phyloP scores from a whole-genome alignment of 345 rosid species.

The Cardamine resedifolia region DNA sequence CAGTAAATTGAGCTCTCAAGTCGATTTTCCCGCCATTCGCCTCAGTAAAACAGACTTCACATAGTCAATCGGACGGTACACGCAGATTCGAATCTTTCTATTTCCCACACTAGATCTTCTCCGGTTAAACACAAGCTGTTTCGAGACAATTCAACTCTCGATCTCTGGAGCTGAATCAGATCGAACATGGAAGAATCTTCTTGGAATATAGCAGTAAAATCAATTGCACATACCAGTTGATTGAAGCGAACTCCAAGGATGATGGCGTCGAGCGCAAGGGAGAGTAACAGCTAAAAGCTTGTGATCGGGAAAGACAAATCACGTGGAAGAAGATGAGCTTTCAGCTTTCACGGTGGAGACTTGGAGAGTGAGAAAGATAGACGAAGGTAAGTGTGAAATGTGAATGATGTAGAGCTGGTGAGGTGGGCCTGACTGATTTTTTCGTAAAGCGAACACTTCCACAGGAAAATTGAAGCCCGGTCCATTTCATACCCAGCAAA shows the following conservation, averaged over 20 bases:
- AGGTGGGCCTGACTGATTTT: slow-evolving; percentile 27
- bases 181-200: slow-evolving; percentile 28
- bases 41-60: neutral
- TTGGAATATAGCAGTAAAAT: neutral
- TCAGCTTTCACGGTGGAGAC: slow-evolving; percentile 24
- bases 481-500: slow-evolving; percentile 6
- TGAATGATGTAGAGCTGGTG: slow-evolving; percentile 22
- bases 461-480: neutral
- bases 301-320: slow-evolving; percentile 33
- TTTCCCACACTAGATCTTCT: neutral
- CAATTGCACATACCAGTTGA: neutral
- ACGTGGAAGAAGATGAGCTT: slow-evolving; percentile 36
- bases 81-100: neutral
- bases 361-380: slow-evolving; percentile 34
- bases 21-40: slow-evolving; percentile 35
- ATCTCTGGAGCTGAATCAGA: slow-evolving; percentile 32
- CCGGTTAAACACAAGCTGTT: neutral
- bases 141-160: slow-evolving; percentile 22
- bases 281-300: slow-evolving; percentile 9
- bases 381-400: neutral
- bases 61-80: slow-evolving; percentile 8
- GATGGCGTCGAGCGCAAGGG: slow-evolving; percentile 25
- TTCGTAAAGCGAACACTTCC: slow-evolving; percentile 22
- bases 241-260: slow-evolving; percentile 15
- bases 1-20: slow-evolving; percentile 7